Evolutionary conservation across 768 basidiomycete genomes (phyloP), one percentile per base, ranked within the genome.

Genomic region (Collybiopsis confluens): DNA sequence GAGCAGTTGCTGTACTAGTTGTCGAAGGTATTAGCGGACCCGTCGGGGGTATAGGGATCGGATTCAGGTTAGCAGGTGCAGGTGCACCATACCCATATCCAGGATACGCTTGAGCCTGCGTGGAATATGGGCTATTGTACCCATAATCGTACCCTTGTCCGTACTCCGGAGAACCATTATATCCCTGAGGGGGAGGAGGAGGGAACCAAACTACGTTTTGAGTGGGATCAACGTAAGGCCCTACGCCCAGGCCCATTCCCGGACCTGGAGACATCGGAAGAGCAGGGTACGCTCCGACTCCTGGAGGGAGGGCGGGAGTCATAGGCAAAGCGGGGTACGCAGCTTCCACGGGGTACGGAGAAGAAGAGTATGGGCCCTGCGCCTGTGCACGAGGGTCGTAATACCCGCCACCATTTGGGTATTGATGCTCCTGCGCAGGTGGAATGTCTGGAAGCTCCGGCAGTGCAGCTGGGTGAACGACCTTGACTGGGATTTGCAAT

Each of bases 391-490:
- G 57, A 33, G 44, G 44, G 2, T 18, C 30, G 26, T 60, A 41
- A 11, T 46, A 28, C 10, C 20, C 27, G 18, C 52, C 18, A 45
- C 54, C 11, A 26, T 52, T 42, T 5, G 24, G 50, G 52, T 49
- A 38, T 24, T 46, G 36, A 43, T 53, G 33, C 37, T 59, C 45
- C 24, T 62, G 61, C 30, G 50, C 61, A 13, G 69, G 68, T 2
- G 72, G 69, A n/a, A n/a, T n/a, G n/a, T n/a, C n/a, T 15, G 65
- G 68, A 2, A 68, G 54, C 47, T 68, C 63, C 42, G 84, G 80
- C 8, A 83, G 60, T 5, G 83, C 81, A n/a, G 71, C 65, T 1
- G 86, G 84, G 64, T 90, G 86, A 21, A 82, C 72, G 20, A 90
- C 74, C 21, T 73, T 73, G 0, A 90, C 75, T 9, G 87, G 87